A percentile compares a stretch with the other conserved stretches of the same genome.
phyloP scores from a whole-genome alignment of 1,139 yeast genomes.

The Taiozyma sp. region DNA sequence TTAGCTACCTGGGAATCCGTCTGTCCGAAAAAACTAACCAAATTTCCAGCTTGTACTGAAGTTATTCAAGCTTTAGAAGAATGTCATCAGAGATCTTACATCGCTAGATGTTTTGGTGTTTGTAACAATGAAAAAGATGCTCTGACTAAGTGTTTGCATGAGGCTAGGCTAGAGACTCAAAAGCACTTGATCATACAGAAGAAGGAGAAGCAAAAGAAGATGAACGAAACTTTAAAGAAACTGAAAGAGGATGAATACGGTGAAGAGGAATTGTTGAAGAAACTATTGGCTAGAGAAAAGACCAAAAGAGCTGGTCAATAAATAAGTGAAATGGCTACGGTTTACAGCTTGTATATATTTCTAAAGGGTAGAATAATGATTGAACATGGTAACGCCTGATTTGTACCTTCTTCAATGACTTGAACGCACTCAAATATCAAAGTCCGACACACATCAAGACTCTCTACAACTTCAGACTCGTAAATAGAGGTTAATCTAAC shows the following conservation, averaged over 20 bases:
- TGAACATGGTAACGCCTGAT: background rate
- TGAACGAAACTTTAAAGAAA: conserved; percentile 52
- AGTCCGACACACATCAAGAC: background rate
- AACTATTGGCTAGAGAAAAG: conserved; percentile 45
- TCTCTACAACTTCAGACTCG: background rate
- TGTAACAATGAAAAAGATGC: conserved; percentile 86
- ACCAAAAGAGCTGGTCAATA: conserved; percentile 16
- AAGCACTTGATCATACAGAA: conserved; percentile 54
- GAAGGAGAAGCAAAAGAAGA: conserved; percentile 47
- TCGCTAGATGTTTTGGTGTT: conserved; percentile 72
- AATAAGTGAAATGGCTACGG: background rate
- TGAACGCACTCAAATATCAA: background rate
- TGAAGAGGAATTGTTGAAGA: conserved; percentile 64
- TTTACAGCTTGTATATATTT: background rate
- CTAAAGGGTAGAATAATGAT: background rate
- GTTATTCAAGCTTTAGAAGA: conserved; percentile 85
- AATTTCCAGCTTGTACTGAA: conserved; percentile 56
- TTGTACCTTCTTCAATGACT: too few relatives aligned
- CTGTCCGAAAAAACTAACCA: background rate
- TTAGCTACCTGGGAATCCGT: too few relatives aligned
- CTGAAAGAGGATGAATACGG: conserved; percentile 78
- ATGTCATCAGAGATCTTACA: conserved; percentile 72
- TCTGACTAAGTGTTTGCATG: conserved; percentile 70
- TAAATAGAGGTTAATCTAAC: conserved; percentile 1
- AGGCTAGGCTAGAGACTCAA: conserved; percentile 65